phyloP scores from a whole-genome alignment of 768 basidiomycete genomes.

The Thelephora ganbajun region DNA sequence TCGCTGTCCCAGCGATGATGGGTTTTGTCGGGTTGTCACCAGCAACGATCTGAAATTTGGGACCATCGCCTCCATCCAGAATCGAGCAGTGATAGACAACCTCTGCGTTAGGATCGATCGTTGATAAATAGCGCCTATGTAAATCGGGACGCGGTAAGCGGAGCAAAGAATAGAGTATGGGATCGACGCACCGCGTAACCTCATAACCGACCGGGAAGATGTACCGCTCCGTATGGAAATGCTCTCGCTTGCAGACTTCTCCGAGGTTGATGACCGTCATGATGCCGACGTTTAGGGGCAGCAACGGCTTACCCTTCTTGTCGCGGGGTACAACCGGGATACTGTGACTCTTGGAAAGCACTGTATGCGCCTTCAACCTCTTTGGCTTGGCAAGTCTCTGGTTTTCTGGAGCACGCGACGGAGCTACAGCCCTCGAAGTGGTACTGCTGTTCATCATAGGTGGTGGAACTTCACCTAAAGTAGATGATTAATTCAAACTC shows the following conservation, averaged over 20 bases:
- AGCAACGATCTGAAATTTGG: conserved; percentile 75
- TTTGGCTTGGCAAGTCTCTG: conserved; percentile 54
- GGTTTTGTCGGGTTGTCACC: conserved; percentile 57
- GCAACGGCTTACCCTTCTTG: conserved; percentile 49
- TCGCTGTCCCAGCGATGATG: conserved; percentile 76
- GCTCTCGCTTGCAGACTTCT: conserved; percentile 66
- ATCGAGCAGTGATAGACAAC: conserved; percentile 76
- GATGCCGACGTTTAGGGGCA: conserved; percentile 76
- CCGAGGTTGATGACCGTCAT: conserved; percentile 73
- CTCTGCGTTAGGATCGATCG: conserved; percentile 47
- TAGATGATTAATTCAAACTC: conserved; percentile 9
- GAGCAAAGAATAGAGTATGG: background rate
- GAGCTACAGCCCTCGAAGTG: conserved; percentile 9
- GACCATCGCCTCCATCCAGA: conserved; percentile 72
- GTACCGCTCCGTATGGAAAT: conserved; percentile 80
- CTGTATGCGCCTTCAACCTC: conserved; percentile 66
- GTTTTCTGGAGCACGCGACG: conserved; percentile 16
- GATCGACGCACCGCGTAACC: conserved; percentile 46
- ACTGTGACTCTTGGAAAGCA: conserved; percentile 61
- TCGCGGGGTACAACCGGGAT: conserved; percentile 74
- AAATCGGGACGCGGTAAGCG: background rate
- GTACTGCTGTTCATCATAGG: background rate
- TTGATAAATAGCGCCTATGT: conserved; percentile 64
- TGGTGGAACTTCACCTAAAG: conserved; percentile 13
- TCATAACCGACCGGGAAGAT: conserved; percentile 85